Base-by-base conservation (phyloP, 306 rosid species). In the Canavalia ensiformis region DNA sequence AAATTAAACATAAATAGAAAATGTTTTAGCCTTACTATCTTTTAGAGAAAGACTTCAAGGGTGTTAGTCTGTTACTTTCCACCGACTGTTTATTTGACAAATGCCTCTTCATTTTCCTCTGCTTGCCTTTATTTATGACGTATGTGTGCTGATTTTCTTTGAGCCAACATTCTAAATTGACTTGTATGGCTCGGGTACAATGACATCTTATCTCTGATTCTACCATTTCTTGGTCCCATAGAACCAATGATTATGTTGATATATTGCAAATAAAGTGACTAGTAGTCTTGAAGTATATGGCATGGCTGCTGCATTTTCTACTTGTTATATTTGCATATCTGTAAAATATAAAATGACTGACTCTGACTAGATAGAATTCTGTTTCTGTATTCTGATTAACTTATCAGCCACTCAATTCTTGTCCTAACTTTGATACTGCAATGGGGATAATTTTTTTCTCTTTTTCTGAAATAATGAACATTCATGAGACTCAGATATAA, bases 191-290 rank as follows among this genome's bases (percentile, higher is more conserved):
- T 50, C 42, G 8, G 66, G 28, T 64, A 51, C 13, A 35, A 39
- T 55, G 52, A 35, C 56, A 64, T 77, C 30, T 54, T 25, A 30
- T 68, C 42, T 69, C 28, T 46, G 76, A 66, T 78, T 74, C 77
- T 12, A 33, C 59, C 75, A 34, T 60, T 59, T 68, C 58, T 44
- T 59, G 78, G 33, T 54, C 33, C 51, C 4, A 5, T 55, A 33
- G 37, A 9, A 34, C 42, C 39, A 8, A 34, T 59, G 33, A 12
- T 44, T 72, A 39, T 46, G 2, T 57, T 75, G 37, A 49, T 10
- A 46, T 10, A 46, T 54, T 49, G 57, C 55, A 45, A 45, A 64
- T 7, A 13, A 76, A 34, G 25, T 18, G 25, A 18, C n/a, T 18
- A 18, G 25, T 18, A 18, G 25, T 18, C 25, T 18, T 18, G 25